A percentile compares a stretch with the other conserved stretches of the same genome.
These are phyloP conservation scores for Lactarius trivialis DNA, from an alignment of 768 basidiomycete species.

Conservation along the genomic window DNA sequence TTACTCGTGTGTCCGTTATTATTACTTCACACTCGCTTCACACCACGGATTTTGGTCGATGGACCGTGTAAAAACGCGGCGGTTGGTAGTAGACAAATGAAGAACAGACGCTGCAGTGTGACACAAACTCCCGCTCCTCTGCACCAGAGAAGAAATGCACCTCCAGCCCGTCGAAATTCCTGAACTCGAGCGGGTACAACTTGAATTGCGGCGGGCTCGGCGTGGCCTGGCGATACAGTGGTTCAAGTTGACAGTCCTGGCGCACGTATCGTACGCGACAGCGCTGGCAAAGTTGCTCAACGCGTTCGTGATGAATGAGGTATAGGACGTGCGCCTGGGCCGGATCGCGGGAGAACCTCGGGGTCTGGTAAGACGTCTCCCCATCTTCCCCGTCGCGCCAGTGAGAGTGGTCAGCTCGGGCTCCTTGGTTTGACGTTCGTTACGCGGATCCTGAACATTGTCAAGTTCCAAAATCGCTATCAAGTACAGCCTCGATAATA, in stretches of 20 bases:
- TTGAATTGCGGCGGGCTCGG: no score
- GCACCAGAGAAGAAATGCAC: conserved; percentile 28
- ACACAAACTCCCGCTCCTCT: not conserved
- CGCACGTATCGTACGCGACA: conserved; percentile 31
- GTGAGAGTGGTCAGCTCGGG: conserved; percentile 33
- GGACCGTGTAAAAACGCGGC: conserved; percentile 35
- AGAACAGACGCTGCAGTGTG: conserved; percentile 33
- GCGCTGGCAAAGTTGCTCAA: conserved; percentile 36
- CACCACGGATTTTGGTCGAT: no score
- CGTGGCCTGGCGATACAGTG: no score
- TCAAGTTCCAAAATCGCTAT: no score
- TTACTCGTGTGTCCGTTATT: no score
- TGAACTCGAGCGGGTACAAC: no score
- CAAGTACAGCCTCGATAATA: no score
- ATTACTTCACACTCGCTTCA: not conserved
- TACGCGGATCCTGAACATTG: no score
- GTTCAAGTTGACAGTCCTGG: conserved; percentile 28
- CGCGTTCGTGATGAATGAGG: conserved; percentile 32
- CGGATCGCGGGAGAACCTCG: conserved; percentile 32
- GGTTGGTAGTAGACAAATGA: conserved; percentile 38
- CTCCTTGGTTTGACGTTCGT: no score
- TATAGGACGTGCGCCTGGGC: conserved; percentile 30
- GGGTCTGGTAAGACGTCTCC: conserved; percentile 22
- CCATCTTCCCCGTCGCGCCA: conserved; percentile 30
- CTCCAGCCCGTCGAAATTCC: no score